Evolutionary conservation across 495 filamentous ascomycete genomes (phyloP).

Genomic region (Aspergillus taichungensis): DNA sequence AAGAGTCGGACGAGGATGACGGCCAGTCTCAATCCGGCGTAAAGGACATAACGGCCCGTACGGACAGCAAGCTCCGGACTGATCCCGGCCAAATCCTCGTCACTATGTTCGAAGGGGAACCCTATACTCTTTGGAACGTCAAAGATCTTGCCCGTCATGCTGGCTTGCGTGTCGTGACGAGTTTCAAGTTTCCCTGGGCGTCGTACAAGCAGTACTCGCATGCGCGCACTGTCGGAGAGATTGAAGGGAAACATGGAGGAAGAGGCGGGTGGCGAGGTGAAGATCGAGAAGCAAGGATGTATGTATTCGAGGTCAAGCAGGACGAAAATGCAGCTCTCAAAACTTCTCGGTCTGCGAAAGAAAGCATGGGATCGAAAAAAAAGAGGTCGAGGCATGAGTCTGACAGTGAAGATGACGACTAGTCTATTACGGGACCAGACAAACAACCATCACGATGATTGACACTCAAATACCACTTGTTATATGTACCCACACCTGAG

Average conservation of each 20-base stretch:
- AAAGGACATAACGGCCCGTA: neutral
- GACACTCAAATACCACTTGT: no score
- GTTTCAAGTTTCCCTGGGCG: constrained; percentile 64
- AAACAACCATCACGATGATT: no score
- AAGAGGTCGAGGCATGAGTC: constrained; percentile 38
- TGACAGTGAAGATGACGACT: constrained; percentile 32
- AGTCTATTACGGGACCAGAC: no score
- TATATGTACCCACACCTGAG: neutral
- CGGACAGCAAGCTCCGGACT: constrained; percentile 13
- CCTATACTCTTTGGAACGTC: constrained; percentile 93
- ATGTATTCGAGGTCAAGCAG: constrained; percentile 62
- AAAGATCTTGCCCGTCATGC: constrained; percentile 72
- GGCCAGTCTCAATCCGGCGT: constrained; percentile 1
- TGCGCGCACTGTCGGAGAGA: constrained; percentile 75
- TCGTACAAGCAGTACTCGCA: constrained; percentile 83
- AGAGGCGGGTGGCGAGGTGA: constrained; percentile 68
- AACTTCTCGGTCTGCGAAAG: neutral
- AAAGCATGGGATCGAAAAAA: constrained; percentile 10
- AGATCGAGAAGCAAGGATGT: constrained; percentile 64
- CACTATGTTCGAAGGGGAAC: constrained; percentile 84
- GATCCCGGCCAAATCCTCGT: constrained; percentile 63
- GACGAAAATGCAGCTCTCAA: constrained; percentile 24
- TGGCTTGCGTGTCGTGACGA: constrained; percentile 65
- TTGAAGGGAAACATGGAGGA: constrained; percentile 49
- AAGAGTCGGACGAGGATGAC: constrained; percentile 9